Base-by-base conservation (phyloP, 23 red algal species). In the Gracilaria vermiculophylla region DNA sequence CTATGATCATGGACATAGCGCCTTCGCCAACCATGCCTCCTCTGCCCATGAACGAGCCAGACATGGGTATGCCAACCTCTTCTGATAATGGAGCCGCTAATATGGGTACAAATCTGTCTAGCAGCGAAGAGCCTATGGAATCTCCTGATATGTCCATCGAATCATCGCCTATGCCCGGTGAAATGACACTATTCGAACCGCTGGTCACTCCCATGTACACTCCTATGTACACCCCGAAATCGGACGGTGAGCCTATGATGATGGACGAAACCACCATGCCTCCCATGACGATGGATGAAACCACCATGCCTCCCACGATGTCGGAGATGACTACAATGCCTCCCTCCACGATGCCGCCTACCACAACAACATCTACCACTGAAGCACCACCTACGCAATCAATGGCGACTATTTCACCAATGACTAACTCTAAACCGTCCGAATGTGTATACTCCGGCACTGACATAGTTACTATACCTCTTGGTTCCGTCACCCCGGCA, bases 401-500 rank as follows among this genome's bases (percentile, higher is more conserved):
- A 2, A 36, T 40, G 11, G 47, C 40, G 4, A 73, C 40, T 4
- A 48, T 27, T 23, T 36, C 61, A 17, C 67, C 67, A 5, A 45
- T 48, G 39, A 42, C 37, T 20, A 14, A 36, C 28, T 13, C 61
- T 10, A 10, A 13, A 4, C 12, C 61, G 16, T 79, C 76, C 28
- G 42, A 50, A 12, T 79, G 76, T 50, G 57, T 50, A 9, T 79
- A 60, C 32, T 21, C 34, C 0, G 76, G 76, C 16, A 49, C 42
- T 32, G 50, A 79, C 28, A 37, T 6, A 21, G 76, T 79, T 25
- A 60, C 53, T 19, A 79, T 79, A 12, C 36, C 49, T 6, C 76
- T 79, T 23, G 79, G 58, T 9, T 50, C 79, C 28, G 56, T 83
- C 43, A 17, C 79, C 12, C 79, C 79, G 25, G 37, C 15, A 20